Percentiles rank a stretch among this genome's conserved stretches.
Evolutionary conservation across 2,329 filamentous ascomycete species (phyloP).

Genomic region (Neofusicoccum umdonicola): DNA sequence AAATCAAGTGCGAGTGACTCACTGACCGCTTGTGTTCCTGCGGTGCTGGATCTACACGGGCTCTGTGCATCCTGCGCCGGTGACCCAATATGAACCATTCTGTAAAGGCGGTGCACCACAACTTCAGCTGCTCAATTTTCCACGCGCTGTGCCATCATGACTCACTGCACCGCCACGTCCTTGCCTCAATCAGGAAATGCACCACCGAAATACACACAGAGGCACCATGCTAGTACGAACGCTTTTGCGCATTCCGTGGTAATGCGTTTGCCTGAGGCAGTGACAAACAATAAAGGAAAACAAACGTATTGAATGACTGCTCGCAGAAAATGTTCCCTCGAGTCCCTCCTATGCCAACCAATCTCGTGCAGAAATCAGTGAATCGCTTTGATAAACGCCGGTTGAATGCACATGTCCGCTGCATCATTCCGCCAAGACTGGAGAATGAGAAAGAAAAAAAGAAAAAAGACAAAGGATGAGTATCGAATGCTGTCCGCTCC

Average conservation of each 20-base stretch:
- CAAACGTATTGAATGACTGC: not conserved
- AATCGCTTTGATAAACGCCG: conserved; percentile 8
- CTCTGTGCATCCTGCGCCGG: not conserved
- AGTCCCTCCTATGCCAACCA: conserved; percentile 1
- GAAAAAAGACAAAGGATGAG: not conserved
- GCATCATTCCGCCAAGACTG: not conserved
- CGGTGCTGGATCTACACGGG: not conserved
- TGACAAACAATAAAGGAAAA: not conserved
- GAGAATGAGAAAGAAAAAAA: not conserved
- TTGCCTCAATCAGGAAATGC: too few species aligned
- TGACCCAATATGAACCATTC: not conserved
- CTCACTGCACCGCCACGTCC: not conserved
- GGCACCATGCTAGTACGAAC: too few species aligned
- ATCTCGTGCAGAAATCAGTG: not conserved
- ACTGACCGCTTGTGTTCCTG: not conserved
- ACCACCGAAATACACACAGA: too few species aligned
- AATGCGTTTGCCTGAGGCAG: not conserved
- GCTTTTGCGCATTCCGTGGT: not conserved
- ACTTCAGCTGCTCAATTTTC: not conserved
- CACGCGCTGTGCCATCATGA: not conserved
- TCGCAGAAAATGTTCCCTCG: not conserved
- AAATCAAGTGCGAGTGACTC: not conserved
- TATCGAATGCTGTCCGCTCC: not conserved
- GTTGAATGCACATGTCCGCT: not conserved
- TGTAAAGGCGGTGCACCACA: not conserved